phyloP scores from a whole-genome alignment of 352 stramenopile genomes.

The Thraustotheca clavata region DNA sequence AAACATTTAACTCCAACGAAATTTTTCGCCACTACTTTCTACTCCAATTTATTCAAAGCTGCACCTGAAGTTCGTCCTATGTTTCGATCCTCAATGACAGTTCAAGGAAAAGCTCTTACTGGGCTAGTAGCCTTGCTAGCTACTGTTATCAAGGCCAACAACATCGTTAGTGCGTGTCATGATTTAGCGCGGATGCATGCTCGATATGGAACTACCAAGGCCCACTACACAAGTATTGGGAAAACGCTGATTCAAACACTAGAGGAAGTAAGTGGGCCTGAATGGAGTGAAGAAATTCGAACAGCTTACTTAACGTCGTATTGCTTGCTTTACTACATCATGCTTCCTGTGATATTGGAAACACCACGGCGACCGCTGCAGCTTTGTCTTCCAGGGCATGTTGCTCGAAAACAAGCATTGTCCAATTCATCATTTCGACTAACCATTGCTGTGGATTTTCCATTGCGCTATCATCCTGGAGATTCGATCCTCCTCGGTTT shows the following conservation, averaged over 20 bases:
- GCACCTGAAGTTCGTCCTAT: neutral
- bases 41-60: neutral
- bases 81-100: slow-evolving; percentile 11
- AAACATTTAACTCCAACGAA: slow-evolving; percentile 14
- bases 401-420: neutral
- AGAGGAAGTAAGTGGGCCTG: neutral
- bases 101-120: slow-evolving; percentile 7
- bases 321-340: slow-evolving; percentile 4
- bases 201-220: neutral
- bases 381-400: neutral
- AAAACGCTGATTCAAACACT: neutral
- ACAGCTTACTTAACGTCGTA: slow-evolving; percentile 9
- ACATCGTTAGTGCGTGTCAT: neutral
- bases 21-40: slow-evolving; percentile 7
- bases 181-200: neutral
- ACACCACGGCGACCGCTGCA: neutral
- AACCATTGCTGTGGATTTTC: neutral
- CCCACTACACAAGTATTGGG: slow-evolving; percentile 6
- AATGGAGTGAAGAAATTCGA: neutral
- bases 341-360: neutral
- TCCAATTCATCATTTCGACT: neutral
- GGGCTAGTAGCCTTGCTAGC: neutral
- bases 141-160: slow-evolving; percentile 1
- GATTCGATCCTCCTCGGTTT: slow-evolving; percentile 6
- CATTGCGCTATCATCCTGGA: slow-evolving; percentile 4